Evolutionary conservation across 2,329 filamentous ascomycete genomes (phyloP).

Genomic region (Drechslera avenae): DNA sequence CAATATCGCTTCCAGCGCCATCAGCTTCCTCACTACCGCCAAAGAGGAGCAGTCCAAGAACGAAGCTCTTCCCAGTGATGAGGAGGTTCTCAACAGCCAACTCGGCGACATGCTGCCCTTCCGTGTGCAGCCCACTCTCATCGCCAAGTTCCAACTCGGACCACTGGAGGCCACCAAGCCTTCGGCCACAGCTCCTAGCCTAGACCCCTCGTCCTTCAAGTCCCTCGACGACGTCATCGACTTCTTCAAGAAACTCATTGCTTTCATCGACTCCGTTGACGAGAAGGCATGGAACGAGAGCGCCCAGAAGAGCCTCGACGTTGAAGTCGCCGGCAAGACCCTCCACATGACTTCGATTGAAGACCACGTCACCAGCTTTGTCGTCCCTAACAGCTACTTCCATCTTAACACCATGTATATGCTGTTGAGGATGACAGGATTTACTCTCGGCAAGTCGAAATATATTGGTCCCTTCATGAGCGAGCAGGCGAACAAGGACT

Average conservation of each 20-base stretch:
- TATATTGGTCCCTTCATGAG: constrained; percentile 26
- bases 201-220: constrained; percentile 16
- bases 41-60: constrained; percentile 22
- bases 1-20: constrained; percentile 15
- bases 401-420: constrained; percentile 34
- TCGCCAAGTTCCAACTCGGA: constrained; percentile 20
- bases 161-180: constrained; percentile 16
- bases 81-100: constrained; percentile 24
- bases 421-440: constrained; percentile 26
- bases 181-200: constrained; percentile 7
- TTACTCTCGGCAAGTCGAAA: constrained; percentile 21
- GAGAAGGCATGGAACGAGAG: constrained; percentile 26
- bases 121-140: constrained; percentile 25
- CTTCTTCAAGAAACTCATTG: constrained; percentile 22
- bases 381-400: constrained; percentile 30
- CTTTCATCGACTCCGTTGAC: constrained; percentile 22
- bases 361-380: constrained; percentile 22
- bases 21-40: constrained; percentile 23
- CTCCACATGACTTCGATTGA: constrained; percentile 20
- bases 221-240: constrained; percentile 26
- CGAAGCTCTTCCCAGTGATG: constrained; percentile 15
- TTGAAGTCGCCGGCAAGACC: constrained; percentile 14
- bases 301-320: constrained; percentile 20
- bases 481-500: constrained; percentile 27
- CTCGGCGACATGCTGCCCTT: constrained; percentile 29